Evolutionary conservation across 257 asterid genomes (phyloP).

Genomic region (Mitragyna speciosa): DNA sequence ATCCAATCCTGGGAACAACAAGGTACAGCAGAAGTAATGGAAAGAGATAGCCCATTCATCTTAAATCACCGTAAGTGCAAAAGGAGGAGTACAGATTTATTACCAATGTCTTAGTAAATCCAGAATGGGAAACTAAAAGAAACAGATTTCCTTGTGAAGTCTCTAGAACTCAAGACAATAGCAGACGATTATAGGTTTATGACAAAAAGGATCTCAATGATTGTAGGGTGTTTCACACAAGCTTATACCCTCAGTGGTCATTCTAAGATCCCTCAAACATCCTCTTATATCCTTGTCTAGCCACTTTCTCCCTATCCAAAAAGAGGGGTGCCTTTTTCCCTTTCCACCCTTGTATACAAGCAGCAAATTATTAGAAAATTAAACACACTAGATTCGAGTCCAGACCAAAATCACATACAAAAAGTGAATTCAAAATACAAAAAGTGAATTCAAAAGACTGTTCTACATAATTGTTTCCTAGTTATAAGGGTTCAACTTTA

Average conservation of each 20-base stretch:
- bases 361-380: background rate
- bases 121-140: background rate
- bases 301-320: background rate
- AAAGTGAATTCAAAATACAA: background rate
- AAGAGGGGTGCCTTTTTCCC: background rate
- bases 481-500: background rate
- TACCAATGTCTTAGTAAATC: background rate
- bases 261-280: background rate
- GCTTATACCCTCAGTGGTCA: background rate
- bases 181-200: too few species aligned
- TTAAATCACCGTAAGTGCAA: background rate
- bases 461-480: background rate
- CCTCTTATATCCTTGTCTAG: background rate
- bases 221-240: background rate
- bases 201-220: background rate
- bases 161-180: background rate
- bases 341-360: too few species aligned
- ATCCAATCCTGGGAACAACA: background rate
- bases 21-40: background rate
- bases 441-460: background rate
- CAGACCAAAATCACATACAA: background rate
- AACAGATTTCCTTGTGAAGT: background rate
- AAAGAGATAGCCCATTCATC: background rate
- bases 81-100: background rate
- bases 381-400: background rate